phyloP scores from a whole-genome alignment of 352 stramenopile species.

The Phytopythium montanum region DNA sequence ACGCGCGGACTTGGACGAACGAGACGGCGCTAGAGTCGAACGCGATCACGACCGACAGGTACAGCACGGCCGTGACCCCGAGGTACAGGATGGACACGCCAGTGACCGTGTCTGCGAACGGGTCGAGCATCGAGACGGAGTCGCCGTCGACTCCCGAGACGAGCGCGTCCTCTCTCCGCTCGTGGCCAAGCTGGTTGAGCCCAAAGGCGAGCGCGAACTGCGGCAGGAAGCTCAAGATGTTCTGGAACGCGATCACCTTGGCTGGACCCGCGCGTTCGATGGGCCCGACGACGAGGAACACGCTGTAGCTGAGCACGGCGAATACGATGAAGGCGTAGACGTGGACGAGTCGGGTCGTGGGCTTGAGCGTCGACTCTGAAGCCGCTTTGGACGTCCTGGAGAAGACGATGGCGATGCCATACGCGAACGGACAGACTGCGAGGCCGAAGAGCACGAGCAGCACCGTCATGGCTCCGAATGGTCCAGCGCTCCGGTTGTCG shows the following conservation, averaged over 20 bases:
- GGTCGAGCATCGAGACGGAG: background rate
- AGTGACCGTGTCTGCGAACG: slow-evolving; percentile 12
- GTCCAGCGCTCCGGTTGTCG: background rate
- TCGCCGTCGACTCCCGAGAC: background rate
- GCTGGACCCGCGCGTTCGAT: background rate
- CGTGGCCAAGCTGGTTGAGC: slow-evolving; percentile 12
- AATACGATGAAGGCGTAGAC: slow-evolving; percentile 16
- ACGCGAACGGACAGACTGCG: slow-evolving; percentile 15
- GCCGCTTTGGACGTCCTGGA: background rate
- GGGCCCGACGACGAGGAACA: slow-evolving; percentile 11
- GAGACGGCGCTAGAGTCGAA: slow-evolving; percentile 23
- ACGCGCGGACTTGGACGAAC: background rate
- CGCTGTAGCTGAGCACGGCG: slow-evolving; percentile 10
- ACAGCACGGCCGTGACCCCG: slow-evolving; percentile 32
- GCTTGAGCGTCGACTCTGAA: background rate
- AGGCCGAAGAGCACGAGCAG: slow-evolving; percentile 19
- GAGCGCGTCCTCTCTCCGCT: background rate
- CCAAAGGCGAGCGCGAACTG: slow-evolving; percentile 20
- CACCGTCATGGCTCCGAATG: slow-evolving; percentile 12
- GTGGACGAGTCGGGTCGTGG: background rate
- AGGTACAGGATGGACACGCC: slow-evolving; percentile 41
- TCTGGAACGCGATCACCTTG: slow-evolving; percentile 9
- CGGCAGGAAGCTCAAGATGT: slow-evolving; percentile 19
- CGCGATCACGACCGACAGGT: slow-evolving; percentile 27
- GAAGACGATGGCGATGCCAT: slow-evolving; percentile 16